These are phyloP conservation scores for Nemania sp. DNA, from an alignment of 2,329 filamentous ascomycete species.

Conservation along the genomic window DNA sequence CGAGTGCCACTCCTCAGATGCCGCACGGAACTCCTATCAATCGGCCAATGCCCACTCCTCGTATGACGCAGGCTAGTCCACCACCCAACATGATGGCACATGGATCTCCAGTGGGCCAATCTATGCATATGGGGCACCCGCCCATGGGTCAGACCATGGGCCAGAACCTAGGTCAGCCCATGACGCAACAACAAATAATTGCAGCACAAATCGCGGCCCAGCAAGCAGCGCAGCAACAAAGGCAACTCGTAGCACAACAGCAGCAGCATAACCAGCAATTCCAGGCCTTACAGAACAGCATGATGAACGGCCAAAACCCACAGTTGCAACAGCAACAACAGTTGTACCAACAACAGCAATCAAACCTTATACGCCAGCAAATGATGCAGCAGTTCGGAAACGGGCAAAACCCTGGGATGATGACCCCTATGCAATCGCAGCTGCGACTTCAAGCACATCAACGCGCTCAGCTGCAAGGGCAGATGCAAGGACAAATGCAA, in stretches of 20 bases:
- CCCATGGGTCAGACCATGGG: slow-evolving; percentile 15
- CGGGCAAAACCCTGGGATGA: slow-evolving; percentile 46
- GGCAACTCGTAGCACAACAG: slow-evolving; percentile 30
- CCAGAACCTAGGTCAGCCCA: slow-evolving; percentile 14
- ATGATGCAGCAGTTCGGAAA: slow-evolving; percentile 45
- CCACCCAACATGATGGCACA: slow-evolving; percentile 63
- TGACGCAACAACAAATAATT: slow-evolving; percentile 44
- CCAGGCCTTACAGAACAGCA: slow-evolving; percentile 38
- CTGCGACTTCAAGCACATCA: slow-evolving; percentile 41
- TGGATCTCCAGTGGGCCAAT: slow-evolving; percentile 58
- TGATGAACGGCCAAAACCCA: slow-evolving; percentile 41
- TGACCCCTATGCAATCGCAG: slow-evolving; percentile 46
- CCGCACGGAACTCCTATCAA: slow-evolving; percentile 63
- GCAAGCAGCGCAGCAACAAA: too few species aligned
- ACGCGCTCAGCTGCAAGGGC: slow-evolving; percentile 34
- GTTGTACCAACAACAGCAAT: slow-evolving; percentile 47
- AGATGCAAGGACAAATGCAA: slow-evolving; percentile 44
- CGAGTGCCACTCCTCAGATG: slow-evolving; percentile 64
- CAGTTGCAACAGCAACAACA: slow-evolving; percentile 49
- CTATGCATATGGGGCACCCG: slow-evolving; percentile 53
- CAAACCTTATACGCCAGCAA: slow-evolving; percentile 49
- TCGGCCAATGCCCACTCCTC: slow-evolving; percentile 59
- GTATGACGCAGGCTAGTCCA: slow-evolving; percentile 66
- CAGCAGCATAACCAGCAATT: slow-evolving; percentile 35
- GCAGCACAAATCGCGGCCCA: slow-evolving; percentile 52